phyloP scores from a whole-genome alignment of 164 flowering plant genomes.

The Protea cynaroides region DNA sequence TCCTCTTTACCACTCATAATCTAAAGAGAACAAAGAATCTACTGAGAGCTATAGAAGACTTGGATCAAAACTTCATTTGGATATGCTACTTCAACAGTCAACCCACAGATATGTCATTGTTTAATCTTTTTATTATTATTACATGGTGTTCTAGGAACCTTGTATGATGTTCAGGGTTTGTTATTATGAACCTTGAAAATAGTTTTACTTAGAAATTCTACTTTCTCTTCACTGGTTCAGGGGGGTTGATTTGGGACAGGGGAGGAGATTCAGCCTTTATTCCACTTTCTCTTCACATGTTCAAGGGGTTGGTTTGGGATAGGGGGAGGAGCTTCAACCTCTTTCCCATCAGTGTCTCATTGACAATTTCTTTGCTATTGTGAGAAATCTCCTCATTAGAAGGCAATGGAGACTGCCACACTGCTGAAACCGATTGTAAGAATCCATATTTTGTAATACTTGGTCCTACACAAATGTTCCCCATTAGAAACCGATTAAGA shows the following conservation, averaged over 20 bases:
- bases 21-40: too few relatives aligned
- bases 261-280: conserved; percentile 4
- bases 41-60: too few relatives aligned
- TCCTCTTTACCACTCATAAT: too few relatives aligned
- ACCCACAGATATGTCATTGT: too few relatives aligned
- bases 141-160: too few relatives aligned
- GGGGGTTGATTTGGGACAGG: conserved; percentile 35
- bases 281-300: conserved; percentile 25
- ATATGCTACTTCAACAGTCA: too few relatives aligned
- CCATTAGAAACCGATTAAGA: conserved; percentile 39
- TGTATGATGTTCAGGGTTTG: too few relatives aligned
- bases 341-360: conserved; percentile 2
- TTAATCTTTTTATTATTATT: too few relatives aligned
- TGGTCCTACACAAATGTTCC: conserved; percentile 45
- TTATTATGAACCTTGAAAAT: too few relatives aligned
- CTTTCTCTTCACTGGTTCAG: conserved; percentile 35
- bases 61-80: too few relatives aligned
- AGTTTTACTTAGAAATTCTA: too few relatives aligned
- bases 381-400: conserved; percentile 13
- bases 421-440: conserved; percentile 30
- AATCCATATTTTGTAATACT: conserved; percentile 30
- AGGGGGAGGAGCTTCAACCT: conserved; percentile 11
- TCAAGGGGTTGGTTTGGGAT: conserved; percentile 42
- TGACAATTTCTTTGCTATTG: conserved; percentile 7
- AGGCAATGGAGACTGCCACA: conserved; percentile 30